These are phyloP conservation scores for Mortierella antarctica DNA, from an alignment of 192 early-diverging fungal genomes.

Conservation along the genomic window DNA sequence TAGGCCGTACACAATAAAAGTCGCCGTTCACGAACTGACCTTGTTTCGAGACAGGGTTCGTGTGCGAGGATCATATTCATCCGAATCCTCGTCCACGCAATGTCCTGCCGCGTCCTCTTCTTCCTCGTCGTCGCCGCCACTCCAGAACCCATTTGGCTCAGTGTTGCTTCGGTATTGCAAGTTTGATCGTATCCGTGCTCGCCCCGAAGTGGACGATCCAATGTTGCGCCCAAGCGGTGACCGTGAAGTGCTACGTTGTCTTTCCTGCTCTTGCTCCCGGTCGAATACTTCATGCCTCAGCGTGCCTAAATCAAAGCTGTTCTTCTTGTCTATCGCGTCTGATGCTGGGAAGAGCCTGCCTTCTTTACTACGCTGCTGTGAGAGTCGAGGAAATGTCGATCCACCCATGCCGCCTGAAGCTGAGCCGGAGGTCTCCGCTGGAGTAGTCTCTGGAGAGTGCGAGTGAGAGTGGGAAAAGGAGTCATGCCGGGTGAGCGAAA, in stretches of 20 bases:
- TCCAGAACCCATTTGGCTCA: conserved; percentile 1
- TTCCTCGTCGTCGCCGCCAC: conserved; percentile 10
- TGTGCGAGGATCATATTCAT: not conserved
- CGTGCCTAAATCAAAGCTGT: conserved; percentile 23
- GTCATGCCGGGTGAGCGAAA: not conserved
- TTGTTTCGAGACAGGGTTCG: not conserved
- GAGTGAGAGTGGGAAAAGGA: conserved; percentile 23
- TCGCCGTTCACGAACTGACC: no score
- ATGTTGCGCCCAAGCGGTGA: not conserved
- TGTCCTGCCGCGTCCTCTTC: not conserved
- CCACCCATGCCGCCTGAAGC: no score
- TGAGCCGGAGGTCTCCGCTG: no score
- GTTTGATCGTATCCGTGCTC: no score
- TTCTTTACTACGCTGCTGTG: no score
- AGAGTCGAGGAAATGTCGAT: no score
- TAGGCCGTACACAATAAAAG: no score
- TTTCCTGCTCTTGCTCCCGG: not conserved
- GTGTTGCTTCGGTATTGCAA: no score
- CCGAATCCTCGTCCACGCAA: not conserved
- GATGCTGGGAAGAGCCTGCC: no score
- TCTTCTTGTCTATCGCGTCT: not conserved
- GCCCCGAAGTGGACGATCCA: no score
- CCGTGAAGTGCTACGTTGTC: not conserved
- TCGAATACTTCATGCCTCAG: conserved; percentile 11
- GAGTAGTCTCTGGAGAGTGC: not conserved